Percentiles rank a stretch among this genome's conserved stretches.
Conservation (phyloP, 257 asterid species). For the Thymus mandschuricus region DNA sequence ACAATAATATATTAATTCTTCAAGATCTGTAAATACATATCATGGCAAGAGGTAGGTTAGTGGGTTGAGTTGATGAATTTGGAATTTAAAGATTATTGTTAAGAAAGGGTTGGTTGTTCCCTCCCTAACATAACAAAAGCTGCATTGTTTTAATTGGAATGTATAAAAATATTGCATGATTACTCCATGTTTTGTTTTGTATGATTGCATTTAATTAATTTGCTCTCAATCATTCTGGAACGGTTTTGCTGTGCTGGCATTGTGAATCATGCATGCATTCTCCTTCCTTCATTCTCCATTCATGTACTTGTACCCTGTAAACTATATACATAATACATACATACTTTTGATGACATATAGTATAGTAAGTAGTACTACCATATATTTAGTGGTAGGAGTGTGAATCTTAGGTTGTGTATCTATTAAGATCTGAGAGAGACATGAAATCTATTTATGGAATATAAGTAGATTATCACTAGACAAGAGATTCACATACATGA, state of each 20-base stretch:
- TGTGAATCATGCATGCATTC: constrained; percentile 35
- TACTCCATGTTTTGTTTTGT: constrained; percentile 15
- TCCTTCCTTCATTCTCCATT: constrained; percentile 12
- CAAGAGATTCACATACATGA: constrained; percentile 24
- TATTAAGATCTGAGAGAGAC: constrained; percentile 22
- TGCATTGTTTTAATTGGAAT: constrained; percentile 4
- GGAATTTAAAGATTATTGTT: constrained; percentile 34
- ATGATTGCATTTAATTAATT: constrained; percentile 17
- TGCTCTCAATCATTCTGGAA: background rate
- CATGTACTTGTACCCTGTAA: constrained; percentile 34
- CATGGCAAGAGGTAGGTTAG: background rate
- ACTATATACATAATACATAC: background rate
- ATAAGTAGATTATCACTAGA: constrained; percentile 28
- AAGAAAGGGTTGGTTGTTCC: constrained; percentile 25
- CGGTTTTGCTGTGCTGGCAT: constrained; percentile 47
- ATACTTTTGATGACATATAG: background rate
- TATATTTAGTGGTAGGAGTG: constrained; percentile 18
- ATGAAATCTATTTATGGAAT: constrained; percentile 37
- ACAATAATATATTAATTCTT: constrained; percentile 31
- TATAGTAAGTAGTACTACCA: background rate
- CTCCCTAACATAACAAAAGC: constrained; percentile 16
- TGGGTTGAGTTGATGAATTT: constrained; percentile 51
- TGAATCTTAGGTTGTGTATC: constrained; percentile 33
- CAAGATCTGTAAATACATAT: constrained; percentile 43
- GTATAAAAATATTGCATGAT: constrained; percentile 27